These are phyloP conservation scores for Aspergillus viridinutans DNA, from an alignment of 2,329 filamentous ascomycete species.

Conservation along the genomic window DNA sequence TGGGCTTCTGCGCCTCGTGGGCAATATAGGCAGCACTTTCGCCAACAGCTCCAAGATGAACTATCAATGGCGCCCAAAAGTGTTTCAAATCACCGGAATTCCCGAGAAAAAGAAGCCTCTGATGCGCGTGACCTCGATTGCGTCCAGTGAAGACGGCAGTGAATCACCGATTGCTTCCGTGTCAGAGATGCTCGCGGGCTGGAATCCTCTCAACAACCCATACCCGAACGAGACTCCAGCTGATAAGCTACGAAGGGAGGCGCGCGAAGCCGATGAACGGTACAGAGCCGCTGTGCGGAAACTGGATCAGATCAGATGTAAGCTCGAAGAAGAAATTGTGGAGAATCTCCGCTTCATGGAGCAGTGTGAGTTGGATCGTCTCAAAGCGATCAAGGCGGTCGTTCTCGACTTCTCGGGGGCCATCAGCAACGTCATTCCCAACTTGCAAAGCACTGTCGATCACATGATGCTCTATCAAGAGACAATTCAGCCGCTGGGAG, in stretches of 20 bases:
- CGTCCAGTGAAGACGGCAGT: constrained; percentile 55
- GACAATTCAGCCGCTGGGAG: constrained; percentile 88
- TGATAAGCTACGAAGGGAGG: constrained; percentile 82
- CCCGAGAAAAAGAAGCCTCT: constrained; percentile 79
- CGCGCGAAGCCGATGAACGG: constrained; percentile 82
- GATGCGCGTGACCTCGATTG: constrained; percentile 69
- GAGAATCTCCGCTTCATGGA: constrained; percentile 93
- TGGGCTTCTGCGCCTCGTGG: constrained; percentile 84
- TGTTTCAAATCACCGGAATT: constrained; percentile 80
- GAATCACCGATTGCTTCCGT: constrained; percentile 82
- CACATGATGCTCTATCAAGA: constrained; percentile 99
- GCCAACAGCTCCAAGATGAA: constrained; percentile 96
- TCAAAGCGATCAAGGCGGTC: constrained; percentile 98
- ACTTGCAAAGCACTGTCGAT: constrained; percentile 90
- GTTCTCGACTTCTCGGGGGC: constrained; percentile 96
- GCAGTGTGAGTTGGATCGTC: constrained; percentile 88
- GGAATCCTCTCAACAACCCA: constrained; percentile 87
- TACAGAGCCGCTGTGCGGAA: constrained; percentile 85
- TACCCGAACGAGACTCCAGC: constrained; percentile 90
- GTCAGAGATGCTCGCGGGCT: constrained; percentile 82
- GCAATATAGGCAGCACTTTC: constrained; percentile 91
- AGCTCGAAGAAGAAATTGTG: constrained; percentile 91
- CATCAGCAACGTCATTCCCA: constrained; percentile 96
- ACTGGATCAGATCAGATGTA: constrained; percentile 85
- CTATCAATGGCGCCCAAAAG: constrained; percentile 94